Evolutionary conservation across 352 stramenopile species (phyloP).

Genomic region (Phytophthora agathidicida): DNA sequence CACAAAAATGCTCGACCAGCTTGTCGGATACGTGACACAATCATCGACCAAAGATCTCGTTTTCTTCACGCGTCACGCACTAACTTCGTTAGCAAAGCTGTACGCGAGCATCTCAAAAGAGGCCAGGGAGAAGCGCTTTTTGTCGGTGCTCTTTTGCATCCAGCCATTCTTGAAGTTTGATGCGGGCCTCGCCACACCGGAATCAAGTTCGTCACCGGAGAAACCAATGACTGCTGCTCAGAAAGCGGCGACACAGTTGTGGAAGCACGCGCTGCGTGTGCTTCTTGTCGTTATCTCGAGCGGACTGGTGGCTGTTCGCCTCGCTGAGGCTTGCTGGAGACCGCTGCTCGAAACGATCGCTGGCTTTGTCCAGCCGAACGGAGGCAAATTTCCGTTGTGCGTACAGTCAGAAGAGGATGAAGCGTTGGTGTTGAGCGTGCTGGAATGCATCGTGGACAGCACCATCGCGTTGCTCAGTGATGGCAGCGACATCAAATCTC

Average conservation of each 20-base stretch:
- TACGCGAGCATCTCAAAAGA: constrained; percentile 67
- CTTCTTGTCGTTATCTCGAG: constrained; percentile 78
- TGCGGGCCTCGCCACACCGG: constrained; percentile 4
- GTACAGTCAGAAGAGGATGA: constrained; percentile 80
- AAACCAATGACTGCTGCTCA: constrained; percentile 59
- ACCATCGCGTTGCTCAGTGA: constrained; percentile 61
- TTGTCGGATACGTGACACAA: constrained; percentile 63
- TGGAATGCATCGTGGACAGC: constrained; percentile 80
- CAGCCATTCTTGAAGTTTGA: constrained; percentile 69
- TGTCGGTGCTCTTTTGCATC: constrained; percentile 68
- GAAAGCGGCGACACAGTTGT: constrained; percentile 74
- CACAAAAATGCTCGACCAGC: constrained; percentile 67
- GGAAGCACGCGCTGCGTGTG: constrained; percentile 78
- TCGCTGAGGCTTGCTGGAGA: constrained; percentile 58
- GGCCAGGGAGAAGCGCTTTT: constrained; percentile 61
- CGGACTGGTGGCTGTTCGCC: constrained; percentile 56
- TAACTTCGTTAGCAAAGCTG: constrained; percentile 78
- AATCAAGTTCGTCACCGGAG: constrained; percentile 16
- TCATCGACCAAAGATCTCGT: constrained; percentile 56
- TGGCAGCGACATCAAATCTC: constrained; percentile 32
- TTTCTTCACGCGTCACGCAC: constrained; percentile 81
- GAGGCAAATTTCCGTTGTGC: constrained; percentile 57
- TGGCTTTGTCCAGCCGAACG: constrained; percentile 59
- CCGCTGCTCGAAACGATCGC: constrained; percentile 70
- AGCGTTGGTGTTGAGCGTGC: constrained; percentile 71